These are phyloP conservation scores for Nowakowskiella sp. DNA, from an alignment of 192 early-diverging fungal genomes.

Conservation along the genomic window DNA sequence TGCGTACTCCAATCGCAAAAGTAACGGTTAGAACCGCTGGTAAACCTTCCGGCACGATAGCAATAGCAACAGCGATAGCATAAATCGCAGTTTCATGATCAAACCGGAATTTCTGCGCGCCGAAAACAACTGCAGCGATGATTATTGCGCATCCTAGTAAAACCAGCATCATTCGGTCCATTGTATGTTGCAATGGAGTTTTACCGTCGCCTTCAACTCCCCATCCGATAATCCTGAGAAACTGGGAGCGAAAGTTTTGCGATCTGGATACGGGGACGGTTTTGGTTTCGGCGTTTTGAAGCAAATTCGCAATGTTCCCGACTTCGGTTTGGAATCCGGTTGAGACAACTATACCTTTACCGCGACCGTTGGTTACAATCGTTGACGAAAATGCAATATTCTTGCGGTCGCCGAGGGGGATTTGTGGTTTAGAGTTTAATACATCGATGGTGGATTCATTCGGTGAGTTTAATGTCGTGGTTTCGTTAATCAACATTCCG, in stretches of 20 bases:
- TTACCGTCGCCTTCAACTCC: slow-evolving; percentile 20
- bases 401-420: slow-evolving; percentile 17
- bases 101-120: slow-evolving; percentile 18
- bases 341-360: slow-evolving; percentile 26
- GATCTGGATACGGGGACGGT: no score
- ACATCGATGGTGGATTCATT: no score
- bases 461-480: not conserved
- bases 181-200: slow-evolving; percentile 26
- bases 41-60: slow-evolving; percentile 80
- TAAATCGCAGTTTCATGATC: slow-evolving; percentile 21
- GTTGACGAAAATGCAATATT: slow-evolving; percentile 32
- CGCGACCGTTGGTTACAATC: slow-evolving; percentile 32
- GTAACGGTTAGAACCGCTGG: slow-evolving; percentile 82
- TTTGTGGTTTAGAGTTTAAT: no score
- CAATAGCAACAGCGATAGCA: slow-evolving; percentile 74
- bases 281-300: no score
- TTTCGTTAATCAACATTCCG: not conserved
- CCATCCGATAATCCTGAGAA: slow-evolving; percentile 14
- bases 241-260: no score
- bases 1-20: slow-evolving; percentile 71
- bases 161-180: slow-evolving; percentile 24
- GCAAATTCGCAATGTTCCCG: slow-evolving; percentile 25
- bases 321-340: slow-evolving; percentile 29
- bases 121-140: slow-evolving; percentile 29
- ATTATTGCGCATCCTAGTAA: slow-evolving; percentile 21